Percentiles rank a stretch among this genome's conserved stretches.
These are phyloP conservation scores for Diutina siamensis DNA, from an alignment of 1,139 yeast species.

Conservation along the genomic window DNA sequence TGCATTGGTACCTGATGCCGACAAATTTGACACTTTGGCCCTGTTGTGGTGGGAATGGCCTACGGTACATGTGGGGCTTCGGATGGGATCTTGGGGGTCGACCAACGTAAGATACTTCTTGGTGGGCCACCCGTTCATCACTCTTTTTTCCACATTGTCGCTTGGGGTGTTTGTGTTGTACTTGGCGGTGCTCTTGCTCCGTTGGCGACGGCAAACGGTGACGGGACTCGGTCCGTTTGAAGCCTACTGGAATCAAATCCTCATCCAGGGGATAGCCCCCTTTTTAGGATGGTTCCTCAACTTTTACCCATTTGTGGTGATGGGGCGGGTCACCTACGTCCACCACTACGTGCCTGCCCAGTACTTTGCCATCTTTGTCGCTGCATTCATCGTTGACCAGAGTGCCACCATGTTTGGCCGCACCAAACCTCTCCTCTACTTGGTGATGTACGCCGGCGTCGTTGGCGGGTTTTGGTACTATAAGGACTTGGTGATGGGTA, in stretches of 20 bases:
- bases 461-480: slow-evolving; percentile 20
- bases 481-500: slow-evolving; percentile 22
- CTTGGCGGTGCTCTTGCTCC: slow-evolving; percentile 12
- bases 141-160: slow-evolving; percentile 41
- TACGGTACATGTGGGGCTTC: slow-evolving; percentile 43
- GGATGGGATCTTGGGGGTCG: slow-evolving; percentile 60
- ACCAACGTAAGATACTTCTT: slow-evolving; percentile 42
- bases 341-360: slow-evolving; percentile 28
- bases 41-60: slow-evolving; percentile 86
- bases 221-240: slow-evolving; percentile 9
- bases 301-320: slow-evolving; percentile 20
- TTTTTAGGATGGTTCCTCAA: slow-evolving; percentile 23
- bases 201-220: slow-evolving; percentile 25
- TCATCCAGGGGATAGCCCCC: slow-evolving; percentile 20
- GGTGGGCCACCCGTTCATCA: slow-evolving; percentile 55
- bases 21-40: slow-evolving; percentile 52
- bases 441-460: slow-evolving; percentile 14
- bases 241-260: slow-evolving; percentile 9
- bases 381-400: slow-evolving; percentile 24
- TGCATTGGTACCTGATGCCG: slow-evolving; percentile 64
- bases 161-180: slow-evolving; percentile 14
- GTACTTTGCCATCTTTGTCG: slow-evolving; percentile 22
- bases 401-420: neutral
- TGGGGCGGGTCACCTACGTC: slow-evolving; percentile 25
- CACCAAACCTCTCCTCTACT: slow-evolving; percentile 12